A percentile compares a stretch with the other conserved stretches of the same genome.
Evolutionary conservation across 805 yeast species (phyloP).

Genomic region (Saccharomycopsis amapae): DNA sequence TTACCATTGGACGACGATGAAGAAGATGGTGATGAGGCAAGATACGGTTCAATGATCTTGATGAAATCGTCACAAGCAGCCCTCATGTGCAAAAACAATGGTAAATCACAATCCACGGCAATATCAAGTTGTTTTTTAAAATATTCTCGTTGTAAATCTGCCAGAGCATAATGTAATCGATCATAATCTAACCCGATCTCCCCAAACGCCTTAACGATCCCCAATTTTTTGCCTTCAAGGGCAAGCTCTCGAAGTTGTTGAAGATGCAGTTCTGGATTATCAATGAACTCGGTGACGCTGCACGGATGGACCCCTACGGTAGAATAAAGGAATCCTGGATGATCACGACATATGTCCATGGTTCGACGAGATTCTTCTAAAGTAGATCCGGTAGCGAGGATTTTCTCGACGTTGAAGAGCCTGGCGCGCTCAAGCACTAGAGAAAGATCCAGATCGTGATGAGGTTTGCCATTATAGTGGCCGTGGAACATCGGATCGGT

Average conservation of each 20-base stretch:
- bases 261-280: conserved; percentile 27
- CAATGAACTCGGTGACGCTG: conserved; percentile 59
- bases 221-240: conserved; percentile 38
- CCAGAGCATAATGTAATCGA: conserved; percentile 68
- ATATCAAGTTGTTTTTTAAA: conserved; percentile 71
- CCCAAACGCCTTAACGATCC: conserved; percentile 76
- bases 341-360: conserved; percentile 42
- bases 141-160: conserved; percentile 56
- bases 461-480: conserved; percentile 56
- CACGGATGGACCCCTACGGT: conserved; percentile 98
- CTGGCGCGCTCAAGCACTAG: conserved; percentile 62
- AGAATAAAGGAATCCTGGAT: conserved; percentile 37
- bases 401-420: conserved; percentile 53
- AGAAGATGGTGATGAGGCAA: conserved; percentile 27
- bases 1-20: conserved; percentile 22
- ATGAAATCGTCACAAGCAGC: conserved; percentile 77
- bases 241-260: conserved; percentile 43
- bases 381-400: conserved; percentile 81
- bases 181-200: conserved; percentile 96
- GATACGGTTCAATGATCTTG: conserved; percentile 52
- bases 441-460: conserved; percentile 61
- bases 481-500: conserved; percentile 90
- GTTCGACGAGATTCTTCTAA: conserved; percentile 60
- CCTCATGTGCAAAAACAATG: conserved; percentile 87
- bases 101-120: conserved; percentile 49